Evolutionary conservation across 306 rosid genomes (phyloP).

Genomic region (Lathyrus sativus): DNA sequence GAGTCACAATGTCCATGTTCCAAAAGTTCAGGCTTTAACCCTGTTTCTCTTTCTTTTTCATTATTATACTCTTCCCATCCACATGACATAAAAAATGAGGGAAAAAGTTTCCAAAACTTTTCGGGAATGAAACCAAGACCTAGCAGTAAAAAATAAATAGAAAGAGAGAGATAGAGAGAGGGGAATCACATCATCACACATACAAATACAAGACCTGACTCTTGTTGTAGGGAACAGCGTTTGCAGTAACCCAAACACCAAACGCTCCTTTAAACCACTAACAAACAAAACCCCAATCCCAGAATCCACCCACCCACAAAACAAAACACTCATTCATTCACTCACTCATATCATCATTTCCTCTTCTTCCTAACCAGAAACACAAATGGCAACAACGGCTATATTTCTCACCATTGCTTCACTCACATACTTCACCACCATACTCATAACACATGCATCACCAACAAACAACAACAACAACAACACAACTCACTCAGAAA

Average conservation of each 20-base stretch:
- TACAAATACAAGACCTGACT: background rate
- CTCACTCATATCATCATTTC: background rate
- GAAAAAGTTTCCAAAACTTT: conserved; percentile 22
- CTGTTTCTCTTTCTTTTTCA: background rate
- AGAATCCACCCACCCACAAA: background rate
- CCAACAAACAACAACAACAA: background rate
- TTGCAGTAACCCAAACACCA: conserved; percentile 23
- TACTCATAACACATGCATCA: conserved; percentile 1
- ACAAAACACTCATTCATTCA: background rate
- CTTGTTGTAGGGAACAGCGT: conserved; percentile 25
- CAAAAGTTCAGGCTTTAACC: conserved; percentile 26
- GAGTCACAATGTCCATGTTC: conserved; percentile 7
- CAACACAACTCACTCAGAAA: conserved; percentile 39
- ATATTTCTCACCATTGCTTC: conserved; percentile 34
- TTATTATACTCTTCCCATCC: background rate
- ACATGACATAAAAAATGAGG: background rate
- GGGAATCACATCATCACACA: conserved; percentile 12
- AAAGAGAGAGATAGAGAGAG: conserved; percentile 1
- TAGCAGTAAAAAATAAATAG: background rate
- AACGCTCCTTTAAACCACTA: conserved; percentile 46
- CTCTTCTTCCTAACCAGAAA: background rate
- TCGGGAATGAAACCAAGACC: conserved; percentile 37
- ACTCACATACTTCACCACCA: background rate
- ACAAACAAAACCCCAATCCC: conserved; percentile 35
- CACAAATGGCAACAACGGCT: conserved; percentile 58